Conservation (phyloP, 2,329 filamentous ascomycete genomes). For the Ceratocystis cacaofunesta region DNA sequence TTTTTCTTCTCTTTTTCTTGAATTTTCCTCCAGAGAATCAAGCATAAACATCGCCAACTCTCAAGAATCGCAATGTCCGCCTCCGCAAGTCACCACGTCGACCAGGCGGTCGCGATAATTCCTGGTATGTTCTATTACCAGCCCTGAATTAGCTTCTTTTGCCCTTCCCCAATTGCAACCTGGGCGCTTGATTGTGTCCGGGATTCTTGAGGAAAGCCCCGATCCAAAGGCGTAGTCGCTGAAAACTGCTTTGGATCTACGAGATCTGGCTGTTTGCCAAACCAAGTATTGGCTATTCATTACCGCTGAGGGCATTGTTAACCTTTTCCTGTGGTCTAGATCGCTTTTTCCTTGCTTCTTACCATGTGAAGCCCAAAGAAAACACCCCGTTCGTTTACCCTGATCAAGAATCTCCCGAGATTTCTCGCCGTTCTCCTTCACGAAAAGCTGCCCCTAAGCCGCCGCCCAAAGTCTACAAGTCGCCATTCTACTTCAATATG, state of each 20-base stretch:
- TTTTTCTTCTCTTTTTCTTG: no score
- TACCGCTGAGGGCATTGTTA: neutral
- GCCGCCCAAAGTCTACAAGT: slow-evolving; percentile 21
- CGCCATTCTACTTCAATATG: slow-evolving; percentile 88
- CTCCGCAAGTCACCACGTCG: slow-evolving; percentile 11
- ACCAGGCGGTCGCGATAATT: slow-evolving; percentile 87
- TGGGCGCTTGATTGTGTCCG: no score
- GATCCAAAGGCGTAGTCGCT: no score
- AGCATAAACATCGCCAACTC: neutral
- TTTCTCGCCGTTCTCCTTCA: slow-evolving; percentile 31
- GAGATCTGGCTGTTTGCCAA: no score
- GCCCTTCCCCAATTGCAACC: neutral
- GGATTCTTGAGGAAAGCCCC: no score
- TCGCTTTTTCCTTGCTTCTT: slow-evolving; percentile 87
- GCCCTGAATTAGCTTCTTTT: neutral
- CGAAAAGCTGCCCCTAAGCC: slow-evolving; percentile 34
- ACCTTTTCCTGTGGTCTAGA: slow-evolving; percentile 38
- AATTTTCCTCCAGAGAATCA: neutral
- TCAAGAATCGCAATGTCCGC: slow-evolving; percentile 7
- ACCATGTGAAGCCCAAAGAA: slow-evolving; percentile 64
- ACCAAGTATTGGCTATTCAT: no score
- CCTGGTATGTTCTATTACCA: slow-evolving; percentile 47
- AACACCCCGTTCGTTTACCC: slow-evolving; percentile 80
- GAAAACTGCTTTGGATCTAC: no score
- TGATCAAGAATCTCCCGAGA: slow-evolving; percentile 17